Conservation (phyloP, 2,329 filamentous ascomycete species). For the Ramularia endophylla region DNA sequence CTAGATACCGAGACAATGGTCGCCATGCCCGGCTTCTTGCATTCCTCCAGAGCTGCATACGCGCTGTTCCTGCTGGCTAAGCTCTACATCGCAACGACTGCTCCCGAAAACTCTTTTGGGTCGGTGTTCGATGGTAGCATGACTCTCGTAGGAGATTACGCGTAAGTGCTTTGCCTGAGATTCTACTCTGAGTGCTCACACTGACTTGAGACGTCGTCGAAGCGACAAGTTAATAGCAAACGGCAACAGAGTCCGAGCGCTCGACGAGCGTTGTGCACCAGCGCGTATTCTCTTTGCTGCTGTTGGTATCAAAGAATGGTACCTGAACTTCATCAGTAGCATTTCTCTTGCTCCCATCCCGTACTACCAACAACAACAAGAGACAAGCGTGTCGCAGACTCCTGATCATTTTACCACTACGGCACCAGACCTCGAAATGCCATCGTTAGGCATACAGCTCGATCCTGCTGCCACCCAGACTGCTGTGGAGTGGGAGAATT, state of each 20-base stretch:
- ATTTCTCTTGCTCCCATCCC: not conserved
- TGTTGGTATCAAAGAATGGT: constrained; percentile 16
- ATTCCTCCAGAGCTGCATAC: constrained; percentile 21
- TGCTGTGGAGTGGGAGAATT: constrained; percentile 9
- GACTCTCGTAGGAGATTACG: constrained; percentile 22
- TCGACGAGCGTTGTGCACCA: constrained; percentile 14
- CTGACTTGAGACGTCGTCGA: too few species aligned
- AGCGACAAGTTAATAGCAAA: constrained; percentile 16
- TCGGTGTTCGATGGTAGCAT: constrained; percentile 21
- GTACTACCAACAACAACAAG: too few species aligned
- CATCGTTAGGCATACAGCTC: not conserved
- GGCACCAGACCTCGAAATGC: not conserved
- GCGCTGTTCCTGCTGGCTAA: constrained; percentile 23
- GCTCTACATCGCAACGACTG: constrained; percentile 23
- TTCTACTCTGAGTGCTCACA: too few species aligned
- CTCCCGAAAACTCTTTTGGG: constrained; percentile 22
- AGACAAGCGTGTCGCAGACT: not conserved
- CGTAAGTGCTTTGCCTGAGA: too few species aligned
- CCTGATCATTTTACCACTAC: not conserved
- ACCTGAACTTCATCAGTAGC: constrained; percentile 14
- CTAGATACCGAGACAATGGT: constrained; percentile 13
- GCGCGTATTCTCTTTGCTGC: constrained; percentile 17
- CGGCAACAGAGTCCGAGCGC: constrained; percentile 2
- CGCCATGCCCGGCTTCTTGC: constrained; percentile 20
- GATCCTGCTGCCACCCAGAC: not conserved